Conservation (phyloP, 805 yeast genomes). For the Candida morakotiae region DNA sequence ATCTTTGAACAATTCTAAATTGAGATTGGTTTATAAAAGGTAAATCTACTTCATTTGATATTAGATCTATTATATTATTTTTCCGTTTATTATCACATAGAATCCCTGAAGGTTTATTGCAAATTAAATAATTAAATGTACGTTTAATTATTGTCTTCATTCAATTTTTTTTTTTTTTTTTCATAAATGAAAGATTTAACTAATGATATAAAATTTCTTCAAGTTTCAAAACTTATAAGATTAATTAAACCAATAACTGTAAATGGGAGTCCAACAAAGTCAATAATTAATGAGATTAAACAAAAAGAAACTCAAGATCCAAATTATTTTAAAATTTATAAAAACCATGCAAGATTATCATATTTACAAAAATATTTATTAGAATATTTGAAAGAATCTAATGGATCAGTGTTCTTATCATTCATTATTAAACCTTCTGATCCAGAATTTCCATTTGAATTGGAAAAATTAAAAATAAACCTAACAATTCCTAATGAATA, state of each 20-base stretch:
- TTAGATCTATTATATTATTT: background rate
- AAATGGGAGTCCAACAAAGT: slow-evolving; percentile 24
- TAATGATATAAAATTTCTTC: slow-evolving; percentile 15
- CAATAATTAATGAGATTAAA: slow-evolving; percentile 8
- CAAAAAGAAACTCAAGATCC: slow-evolving; percentile 8
- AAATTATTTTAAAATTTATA: slow-evolving; percentile 8
- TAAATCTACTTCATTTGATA: background rate
- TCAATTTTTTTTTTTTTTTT: no score
- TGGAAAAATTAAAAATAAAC: slow-evolving; percentile 48
- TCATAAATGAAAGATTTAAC: slow-evolving; percentile 4
- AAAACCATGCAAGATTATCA: slow-evolving; percentile 10
- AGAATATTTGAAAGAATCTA: slow-evolving; percentile 17
- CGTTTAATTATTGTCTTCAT: slow-evolving; percentile 13
- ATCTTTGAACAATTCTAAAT: slow-evolving; percentile 16
- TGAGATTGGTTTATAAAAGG: slow-evolving; percentile 2
- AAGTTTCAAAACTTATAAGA: slow-evolving; percentile 30
- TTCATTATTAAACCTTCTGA: slow-evolving; percentile 54
- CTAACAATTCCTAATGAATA: slow-evolving; percentile 53
- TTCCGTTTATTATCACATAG: slow-evolving; percentile 12
- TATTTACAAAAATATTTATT: slow-evolving; percentile 14
- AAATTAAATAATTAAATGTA: slow-evolving; percentile 16
- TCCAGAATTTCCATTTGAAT: slow-evolving; percentile 70
- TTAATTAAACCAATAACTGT: slow-evolving; percentile 32
- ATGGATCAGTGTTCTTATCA: slow-evolving; percentile 32
- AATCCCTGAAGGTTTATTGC: slow-evolving; percentile 20